These are phyloP conservation scores for Sarocladium kiliense DNA, from an alignment of 2,329 filamentous ascomycete species.

Conservation along the genomic window DNA sequence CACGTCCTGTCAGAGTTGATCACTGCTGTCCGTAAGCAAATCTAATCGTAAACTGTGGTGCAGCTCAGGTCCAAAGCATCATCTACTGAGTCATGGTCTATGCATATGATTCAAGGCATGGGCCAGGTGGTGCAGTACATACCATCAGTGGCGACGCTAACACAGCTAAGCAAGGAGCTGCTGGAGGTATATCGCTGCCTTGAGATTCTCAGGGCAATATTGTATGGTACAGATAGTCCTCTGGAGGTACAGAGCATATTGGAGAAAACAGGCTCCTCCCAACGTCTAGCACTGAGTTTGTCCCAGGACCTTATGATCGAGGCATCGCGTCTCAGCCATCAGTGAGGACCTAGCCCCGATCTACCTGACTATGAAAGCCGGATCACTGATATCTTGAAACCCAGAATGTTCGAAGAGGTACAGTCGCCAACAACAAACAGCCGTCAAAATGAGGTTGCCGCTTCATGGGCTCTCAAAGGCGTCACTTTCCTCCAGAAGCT, in stretches of 20 bases:
- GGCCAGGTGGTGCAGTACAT: constrained; percentile 16
- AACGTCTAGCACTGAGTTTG: neutral
- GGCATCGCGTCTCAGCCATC: constrained; percentile 17
- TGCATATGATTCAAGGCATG: constrained; percentile 22
- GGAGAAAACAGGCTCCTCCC: constrained; percentile 8
- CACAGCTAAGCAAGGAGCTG: constrained; percentile 12
- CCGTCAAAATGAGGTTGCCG: neutral
- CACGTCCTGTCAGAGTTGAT: neutral
- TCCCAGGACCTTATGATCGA: constrained; percentile 12
- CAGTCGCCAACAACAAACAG: neutral
- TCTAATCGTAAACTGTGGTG: neutral
- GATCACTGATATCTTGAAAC: neutral
- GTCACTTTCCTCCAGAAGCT: neutral
- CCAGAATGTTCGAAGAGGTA: neutral
- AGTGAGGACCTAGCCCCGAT: constrained; percentile 9
- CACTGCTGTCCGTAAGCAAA: neutral
- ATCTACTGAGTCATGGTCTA: constrained; percentile 19
- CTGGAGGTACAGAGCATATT: constrained; percentile 9
- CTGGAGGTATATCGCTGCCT: constrained; percentile 17
- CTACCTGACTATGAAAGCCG: neutral
- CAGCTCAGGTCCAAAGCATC: constrained; percentile 20
- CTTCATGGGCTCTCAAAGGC: neutral
- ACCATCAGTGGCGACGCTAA: neutral
- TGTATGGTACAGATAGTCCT: constrained; percentile 19
- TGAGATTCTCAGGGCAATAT: constrained; percentile 19